A percentile compares a stretch with the other conserved stretches of the same genome.
These are phyloP conservation scores for Phaeoacremonium minimum DNA, from an alignment of 2,329 filamentous ascomycete species.

Conservation along the genomic window DNA sequence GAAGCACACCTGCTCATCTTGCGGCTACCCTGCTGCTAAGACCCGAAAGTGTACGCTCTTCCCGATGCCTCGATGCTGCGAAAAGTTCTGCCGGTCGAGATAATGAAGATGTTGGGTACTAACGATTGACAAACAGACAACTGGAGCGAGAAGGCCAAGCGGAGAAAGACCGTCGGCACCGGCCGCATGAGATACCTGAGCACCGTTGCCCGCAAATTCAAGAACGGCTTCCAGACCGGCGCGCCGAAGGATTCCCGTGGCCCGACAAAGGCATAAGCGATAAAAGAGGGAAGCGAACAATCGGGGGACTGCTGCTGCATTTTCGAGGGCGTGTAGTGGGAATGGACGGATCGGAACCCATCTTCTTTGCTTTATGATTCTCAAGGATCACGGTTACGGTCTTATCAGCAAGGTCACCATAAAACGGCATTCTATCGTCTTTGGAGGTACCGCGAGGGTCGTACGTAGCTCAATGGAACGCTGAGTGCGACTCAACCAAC, in stretches of 20 bases:
- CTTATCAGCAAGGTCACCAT: constrained; percentile 11
- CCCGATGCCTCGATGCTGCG: constrained; percentile 1
- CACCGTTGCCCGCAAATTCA: constrained; percentile 87
- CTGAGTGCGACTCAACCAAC: too few relatives aligned
- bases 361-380: constrained; percentile 10
- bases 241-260: constrained; percentile 79
- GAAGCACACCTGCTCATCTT: constrained; percentile 94
- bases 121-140: constrained; percentile 76
- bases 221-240: constrained; percentile 95
- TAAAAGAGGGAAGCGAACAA: constrained; percentile 4
- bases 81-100: too few relatives aligned
- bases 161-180: constrained; percentile 98
- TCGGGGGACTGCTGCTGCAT: constrained; percentile 13
- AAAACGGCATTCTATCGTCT: constrained; percentile 9
- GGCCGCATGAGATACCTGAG: constrained; percentile 96
- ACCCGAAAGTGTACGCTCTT: constrained; percentile 90
- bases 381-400: constrained; percentile 9
- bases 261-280: constrained; percentile 35
- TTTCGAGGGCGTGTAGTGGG: not conserved
- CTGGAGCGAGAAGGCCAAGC: constrained; percentile 99
- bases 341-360: constrained; percentile 10
- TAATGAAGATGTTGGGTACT: too few relatives aligned
- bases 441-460: too few relatives aligned
- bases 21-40: constrained; percentile 97
- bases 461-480: constrained; percentile 11